phyloP scores from a whole-genome alignment of 257 asterid species.

The Ilex aquifolium region DNA sequence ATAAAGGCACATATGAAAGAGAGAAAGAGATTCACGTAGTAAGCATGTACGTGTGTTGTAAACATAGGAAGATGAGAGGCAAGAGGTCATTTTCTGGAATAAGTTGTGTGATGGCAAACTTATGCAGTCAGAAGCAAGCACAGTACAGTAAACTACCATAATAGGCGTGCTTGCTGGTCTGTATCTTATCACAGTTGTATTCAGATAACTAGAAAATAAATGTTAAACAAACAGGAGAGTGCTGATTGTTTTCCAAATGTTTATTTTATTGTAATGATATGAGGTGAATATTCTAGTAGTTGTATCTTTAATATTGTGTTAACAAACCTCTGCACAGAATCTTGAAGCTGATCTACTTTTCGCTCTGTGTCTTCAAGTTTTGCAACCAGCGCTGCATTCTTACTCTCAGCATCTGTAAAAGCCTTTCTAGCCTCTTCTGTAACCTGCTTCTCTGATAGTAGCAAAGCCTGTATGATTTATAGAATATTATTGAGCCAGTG shows the following conservation, averaged over 20 bases:
- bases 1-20: background rate
- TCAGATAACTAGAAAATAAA: too few species aligned
- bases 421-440: slow-evolving; percentile 67
- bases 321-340: slow-evolving; percentile 71
- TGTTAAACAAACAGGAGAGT: too few species aligned
- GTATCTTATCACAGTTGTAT: too few species aligned
- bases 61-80: background rate
- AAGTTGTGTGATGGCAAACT: too few species aligned
- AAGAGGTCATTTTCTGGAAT: background rate
- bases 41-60: background rate
- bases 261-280: too few species aligned
- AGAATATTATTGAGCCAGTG: slow-evolving; percentile 10
- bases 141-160: too few species aligned
- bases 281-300: too few species aligned
- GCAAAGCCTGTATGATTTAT: slow-evolving; percentile 50
- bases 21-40: background rate
- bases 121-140: too few species aligned
- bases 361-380: slow-evolving; percentile 67
- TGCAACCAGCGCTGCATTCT: slow-evolving; percentile 48
- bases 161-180: too few species aligned
- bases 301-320: background rate
- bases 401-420: slow-evolving; percentile 51
- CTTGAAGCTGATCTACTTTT: slow-evolving; percentile 78
- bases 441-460: slow-evolving; percentile 62
- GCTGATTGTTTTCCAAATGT: too few species aligned